Percentiles rank a stretch among this genome's conserved stretches.
phyloP scores from a whole-genome alignment of 768 basidiomycete genomes.

The Xerocomus brunneocitrinus region DNA sequence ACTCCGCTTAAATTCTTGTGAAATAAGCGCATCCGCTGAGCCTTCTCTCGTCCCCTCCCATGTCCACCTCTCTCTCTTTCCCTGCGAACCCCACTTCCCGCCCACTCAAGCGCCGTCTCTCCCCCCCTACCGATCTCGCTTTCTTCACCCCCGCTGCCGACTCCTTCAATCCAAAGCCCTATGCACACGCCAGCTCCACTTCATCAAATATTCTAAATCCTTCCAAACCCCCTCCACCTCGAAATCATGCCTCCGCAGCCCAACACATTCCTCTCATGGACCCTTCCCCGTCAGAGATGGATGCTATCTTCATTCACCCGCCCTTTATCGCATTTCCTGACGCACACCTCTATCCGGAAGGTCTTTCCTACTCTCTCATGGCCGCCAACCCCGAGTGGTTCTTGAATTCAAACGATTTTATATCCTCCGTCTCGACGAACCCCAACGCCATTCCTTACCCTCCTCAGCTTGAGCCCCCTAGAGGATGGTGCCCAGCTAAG shows the following conservation, averaged over 20 bases:
- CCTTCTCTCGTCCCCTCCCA: conserved; percentile 21
- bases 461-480: conserved; percentile 71
- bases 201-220: conserved; percentile 13
- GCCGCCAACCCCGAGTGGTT: conserved; percentile 82
- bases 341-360: conserved; percentile 56
- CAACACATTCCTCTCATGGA: conserved; percentile 57
- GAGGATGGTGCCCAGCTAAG: conserved; percentile 85
- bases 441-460: conserved; percentile 65
- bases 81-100: conserved; percentile 10
- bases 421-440: conserved; percentile 41
- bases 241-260: conserved; percentile 33
- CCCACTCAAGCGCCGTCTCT: conserved; percentile 46
- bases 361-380: conserved; percentile 65
- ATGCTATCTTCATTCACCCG: conserved; percentile 66
- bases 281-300: conserved; percentile 61
- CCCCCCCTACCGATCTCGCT: conserved; percentile 43
- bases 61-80: conserved; percentile 15
- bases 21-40: conserved; percentile 20
- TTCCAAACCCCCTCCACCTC: conserved; percentile 27
- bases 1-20: conserved; percentile 40
- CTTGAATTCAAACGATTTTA: conserved; percentile 63
- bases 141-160: conserved; percentile 62
- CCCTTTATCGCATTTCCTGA: conserved; percentile 68
- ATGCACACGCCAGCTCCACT: conserved; percentile 39
- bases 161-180: conserved; percentile 65